Percentiles rank a stretch among this genome's conserved stretches.
Conservation (phyloP, 192 early-diverging fungal genomes). For the Chytriomyces sp. region DNA sequence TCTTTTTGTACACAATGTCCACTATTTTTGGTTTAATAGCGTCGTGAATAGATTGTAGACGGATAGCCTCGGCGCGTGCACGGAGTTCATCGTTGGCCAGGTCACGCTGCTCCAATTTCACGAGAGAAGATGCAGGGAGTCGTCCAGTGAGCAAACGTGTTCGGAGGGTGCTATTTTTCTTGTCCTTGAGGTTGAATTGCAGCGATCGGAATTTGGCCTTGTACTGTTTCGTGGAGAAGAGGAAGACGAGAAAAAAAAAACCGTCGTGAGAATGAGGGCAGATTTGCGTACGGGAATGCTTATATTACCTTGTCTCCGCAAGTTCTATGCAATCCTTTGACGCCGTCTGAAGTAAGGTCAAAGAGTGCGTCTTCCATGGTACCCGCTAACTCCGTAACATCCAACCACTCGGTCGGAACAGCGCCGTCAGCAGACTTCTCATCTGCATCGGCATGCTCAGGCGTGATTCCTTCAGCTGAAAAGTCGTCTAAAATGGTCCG, state of each 20-base stretch:
- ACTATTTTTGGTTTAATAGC: conserved; percentile 60
- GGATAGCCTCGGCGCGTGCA: conserved; percentile 59
- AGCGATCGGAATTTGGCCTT: conserved; percentile 51
- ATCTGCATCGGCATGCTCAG: not conserved
- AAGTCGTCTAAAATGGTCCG: conserved; percentile 31
- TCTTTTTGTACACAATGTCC: conserved; percentile 46
- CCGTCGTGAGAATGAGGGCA: no score
- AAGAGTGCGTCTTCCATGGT: conserved; percentile 49
- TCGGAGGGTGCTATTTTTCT: conserved; percentile 41
- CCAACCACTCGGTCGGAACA: conserved; percentile 2
- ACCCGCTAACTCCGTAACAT: conserved; percentile 38
- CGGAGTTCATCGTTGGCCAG: conserved; percentile 69
- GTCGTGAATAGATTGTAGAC: conserved; percentile 60
- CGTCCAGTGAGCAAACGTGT: conserved; percentile 34
- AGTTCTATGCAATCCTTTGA: conserved; percentile 14
- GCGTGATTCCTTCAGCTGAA: not conserved
- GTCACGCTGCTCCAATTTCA: conserved; percentile 41
- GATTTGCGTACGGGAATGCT: not conserved
- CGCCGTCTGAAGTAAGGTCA: conserved; percentile 36
- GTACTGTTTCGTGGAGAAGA: conserved; percentile 39
- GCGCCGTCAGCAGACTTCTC: not conserved
- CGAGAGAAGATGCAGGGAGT: conserved; percentile 36
- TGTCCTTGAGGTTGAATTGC: conserved; percentile 59
- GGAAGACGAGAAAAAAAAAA: no score
- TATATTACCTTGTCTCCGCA: conserved; percentile 37